Evolutionary conservation across 768 basidiomycete genomes (phyloP).

Genomic region (Inosperma sp.): DNA sequence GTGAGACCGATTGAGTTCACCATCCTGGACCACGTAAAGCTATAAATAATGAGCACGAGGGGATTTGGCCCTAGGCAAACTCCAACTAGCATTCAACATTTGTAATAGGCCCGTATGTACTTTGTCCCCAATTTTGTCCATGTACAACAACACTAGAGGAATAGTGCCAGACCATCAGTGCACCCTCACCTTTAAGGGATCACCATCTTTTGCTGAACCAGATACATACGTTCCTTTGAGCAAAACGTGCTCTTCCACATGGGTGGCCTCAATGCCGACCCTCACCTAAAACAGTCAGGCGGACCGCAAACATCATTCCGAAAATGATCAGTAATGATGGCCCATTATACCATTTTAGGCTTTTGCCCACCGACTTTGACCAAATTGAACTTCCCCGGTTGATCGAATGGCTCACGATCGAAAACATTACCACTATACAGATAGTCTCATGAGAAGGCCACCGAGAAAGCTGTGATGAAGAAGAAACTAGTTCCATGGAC

Average conservation of each 20-base stretch:
- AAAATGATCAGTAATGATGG: background rate
- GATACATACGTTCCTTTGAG: constrained; percentile 6
- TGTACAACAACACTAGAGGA: constrained; percentile 3
- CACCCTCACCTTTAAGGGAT: background rate
- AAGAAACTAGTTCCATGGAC: too few species aligned
- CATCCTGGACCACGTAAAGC: too few species aligned
- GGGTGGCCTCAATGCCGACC: constrained; percentile 2
- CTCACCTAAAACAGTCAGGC: background rate
- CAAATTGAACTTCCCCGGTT: background rate
- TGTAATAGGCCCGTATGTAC: background rate
- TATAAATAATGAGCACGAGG: too few species aligned
- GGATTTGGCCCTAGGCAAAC: too few species aligned
- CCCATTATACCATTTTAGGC: background rate
- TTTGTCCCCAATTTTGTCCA: constrained; percentile 2
- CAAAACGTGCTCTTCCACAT: constrained; percentile 1
- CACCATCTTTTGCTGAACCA: constrained; percentile 2
- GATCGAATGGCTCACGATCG: too few species aligned
- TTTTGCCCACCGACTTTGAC: constrained; percentile 3
- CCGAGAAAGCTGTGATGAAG: too few species aligned
- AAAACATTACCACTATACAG: too few species aligned
- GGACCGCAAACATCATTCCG: too few species aligned
- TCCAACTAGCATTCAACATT: background rate
- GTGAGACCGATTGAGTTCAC: too few species aligned
- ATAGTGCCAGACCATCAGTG: constrained; percentile 3
- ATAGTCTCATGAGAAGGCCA: too few species aligned